Evolutionary conservation across 2,329 filamentous ascomycete species (phyloP).

Genomic region (Pleurostoma richardsiae): DNA sequence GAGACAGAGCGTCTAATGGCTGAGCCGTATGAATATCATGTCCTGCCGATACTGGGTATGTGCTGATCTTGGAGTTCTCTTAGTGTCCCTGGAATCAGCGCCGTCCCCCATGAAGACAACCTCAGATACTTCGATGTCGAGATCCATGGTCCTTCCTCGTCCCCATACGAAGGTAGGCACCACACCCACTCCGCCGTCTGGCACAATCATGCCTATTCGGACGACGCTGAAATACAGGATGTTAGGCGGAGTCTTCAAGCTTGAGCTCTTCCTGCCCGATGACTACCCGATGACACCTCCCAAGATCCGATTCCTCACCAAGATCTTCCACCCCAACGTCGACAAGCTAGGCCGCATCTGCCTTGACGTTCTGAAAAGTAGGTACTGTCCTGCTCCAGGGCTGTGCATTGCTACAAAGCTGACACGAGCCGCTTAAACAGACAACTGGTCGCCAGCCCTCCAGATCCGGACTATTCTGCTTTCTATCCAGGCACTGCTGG

Average conservation of each 20-base stretch:
- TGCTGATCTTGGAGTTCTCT: neutral
- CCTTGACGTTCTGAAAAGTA: constrained; percentile 94
- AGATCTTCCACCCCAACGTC: constrained; percentile 99
- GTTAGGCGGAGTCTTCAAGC: constrained; percentile 79
- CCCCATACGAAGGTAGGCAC: constrained; percentile 82
- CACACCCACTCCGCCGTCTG: neutral
- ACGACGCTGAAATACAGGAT: neutral
- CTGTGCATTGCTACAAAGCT: too few relatives aligned
- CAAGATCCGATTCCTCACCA: constrained; percentile 96
- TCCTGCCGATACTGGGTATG: constrained; percentile 6
- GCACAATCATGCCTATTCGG: neutral
- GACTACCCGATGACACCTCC: constrained; percentile 99
- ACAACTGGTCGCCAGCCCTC: constrained; percentile 97
- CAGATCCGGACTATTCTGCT: constrained; percentile 98
- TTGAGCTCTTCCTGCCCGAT: constrained; percentile 95
- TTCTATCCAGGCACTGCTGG: constrained; percentile 93
- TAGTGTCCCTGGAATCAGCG: constrained; percentile 94
- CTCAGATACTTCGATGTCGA: constrained; percentile 97
- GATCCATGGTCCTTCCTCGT: constrained; percentile 87
- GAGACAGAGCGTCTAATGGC: constrained; percentile 97
- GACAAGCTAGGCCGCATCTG: constrained; percentile 97
- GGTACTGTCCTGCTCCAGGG: constrained; percentile 16
- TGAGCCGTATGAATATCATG: constrained; percentile 67
- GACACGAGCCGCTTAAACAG: constrained; percentile 36
- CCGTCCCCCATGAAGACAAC: constrained; percentile 94